Percentiles rank a stretch among this genome's conserved stretches.
These are phyloP conservation scores for Besnoitia besnoiti DNA, from an alignment of 169 alveolate genomes.

Conservation along the genomic window DNA sequence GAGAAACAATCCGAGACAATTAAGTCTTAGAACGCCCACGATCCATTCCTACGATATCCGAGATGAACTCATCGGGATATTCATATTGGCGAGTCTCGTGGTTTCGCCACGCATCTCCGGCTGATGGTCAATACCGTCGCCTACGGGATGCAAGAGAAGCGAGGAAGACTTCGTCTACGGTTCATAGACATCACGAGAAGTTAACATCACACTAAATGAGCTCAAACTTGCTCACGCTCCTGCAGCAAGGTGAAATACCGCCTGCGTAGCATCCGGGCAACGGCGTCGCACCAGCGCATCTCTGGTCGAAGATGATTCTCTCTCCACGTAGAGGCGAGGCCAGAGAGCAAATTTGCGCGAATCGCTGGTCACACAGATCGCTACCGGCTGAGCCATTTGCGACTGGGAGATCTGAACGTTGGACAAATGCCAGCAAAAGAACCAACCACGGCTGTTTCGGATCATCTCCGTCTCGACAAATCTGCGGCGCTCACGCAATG, in stretches of 20 bases:
- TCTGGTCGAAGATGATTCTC: slow-evolving; percentile 42
- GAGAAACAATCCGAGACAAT: background rate
- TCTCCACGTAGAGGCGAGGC: slow-evolving; percentile 43
- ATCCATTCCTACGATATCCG: background rate
- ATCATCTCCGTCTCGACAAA: too few relatives aligned
- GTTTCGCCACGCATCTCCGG: background rate
- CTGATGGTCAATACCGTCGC: background rate
- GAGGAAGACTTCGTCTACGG: background rate
- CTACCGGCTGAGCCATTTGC: slow-evolving; percentile 30
- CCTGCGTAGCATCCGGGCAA: slow-evolving; percentile 54
- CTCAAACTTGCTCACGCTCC: slow-evolving; percentile 14
- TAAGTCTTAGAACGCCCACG: background rate
- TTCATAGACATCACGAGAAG: background rate
- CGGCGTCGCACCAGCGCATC: slow-evolving; percentile 39
- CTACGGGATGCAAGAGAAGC: background rate
- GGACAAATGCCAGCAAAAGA: background rate
- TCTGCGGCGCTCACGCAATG: too few relatives aligned
- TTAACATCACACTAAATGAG: background rate
- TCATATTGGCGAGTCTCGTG: background rate
- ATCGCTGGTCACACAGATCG: slow-evolving; percentile 38
- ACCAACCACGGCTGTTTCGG: too few relatives aligned
- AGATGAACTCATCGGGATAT: background rate
- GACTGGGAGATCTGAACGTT: background rate
- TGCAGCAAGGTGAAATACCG: slow-evolving; percentile 32
- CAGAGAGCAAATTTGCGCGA: slow-evolving; percentile 43